A percentile compares a stretch with the other conserved stretches of the same genome.
These are phyloP conservation scores for Boletus coccyginus DNA, from an alignment of 768 basidiomycete genomes.

Conservation along the genomic window DNA sequence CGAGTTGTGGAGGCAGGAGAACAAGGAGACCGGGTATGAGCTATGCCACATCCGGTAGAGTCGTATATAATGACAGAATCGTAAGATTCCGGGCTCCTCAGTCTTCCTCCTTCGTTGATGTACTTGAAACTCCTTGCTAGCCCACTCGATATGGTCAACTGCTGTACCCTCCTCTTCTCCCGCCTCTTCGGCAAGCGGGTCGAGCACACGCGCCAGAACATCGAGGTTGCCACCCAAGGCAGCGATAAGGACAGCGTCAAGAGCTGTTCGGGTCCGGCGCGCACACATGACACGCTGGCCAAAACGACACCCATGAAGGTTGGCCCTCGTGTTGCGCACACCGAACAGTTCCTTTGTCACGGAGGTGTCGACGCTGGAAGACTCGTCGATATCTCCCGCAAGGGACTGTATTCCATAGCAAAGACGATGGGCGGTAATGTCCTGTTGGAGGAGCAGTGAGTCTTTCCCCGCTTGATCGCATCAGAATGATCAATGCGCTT, in stretches of 20 bases:
- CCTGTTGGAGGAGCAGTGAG: constrained; percentile 36
- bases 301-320: constrained; percentile 25
- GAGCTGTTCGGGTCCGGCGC: constrained; percentile 34
- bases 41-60: constrained; percentile 15
- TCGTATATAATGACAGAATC: constrained; percentile 21
- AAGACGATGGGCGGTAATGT: constrained; percentile 37
- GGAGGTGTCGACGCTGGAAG: constrained; percentile 36
- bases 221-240: constrained; percentile 21
- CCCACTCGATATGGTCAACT: constrained; percentile 28
- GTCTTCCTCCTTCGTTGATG: constrained; percentile 20
- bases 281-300: constrained; percentile 25
- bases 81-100: constrained; percentile 9
- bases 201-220: constrained; percentile 15
- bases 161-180: constrained; percentile 22
- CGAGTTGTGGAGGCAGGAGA: constrained; percentile 11
- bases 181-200: constrained; percentile 21
- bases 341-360: constrained; percentile 33
- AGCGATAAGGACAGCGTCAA: constrained; percentile 27
- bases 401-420: constrained; percentile 31
- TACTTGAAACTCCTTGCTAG: constrained; percentile 17
- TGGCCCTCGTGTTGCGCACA: constrained; percentile 36
- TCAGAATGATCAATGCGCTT: constrained; percentile 12
- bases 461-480: constrained; percentile 14
- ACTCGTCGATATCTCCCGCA: constrained; percentile 34
- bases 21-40: constrained; percentile 16